Evolutionary conservation across 441 rosid genomes (phyloP).

Genomic region (Populus trichocarpa): DNA sequence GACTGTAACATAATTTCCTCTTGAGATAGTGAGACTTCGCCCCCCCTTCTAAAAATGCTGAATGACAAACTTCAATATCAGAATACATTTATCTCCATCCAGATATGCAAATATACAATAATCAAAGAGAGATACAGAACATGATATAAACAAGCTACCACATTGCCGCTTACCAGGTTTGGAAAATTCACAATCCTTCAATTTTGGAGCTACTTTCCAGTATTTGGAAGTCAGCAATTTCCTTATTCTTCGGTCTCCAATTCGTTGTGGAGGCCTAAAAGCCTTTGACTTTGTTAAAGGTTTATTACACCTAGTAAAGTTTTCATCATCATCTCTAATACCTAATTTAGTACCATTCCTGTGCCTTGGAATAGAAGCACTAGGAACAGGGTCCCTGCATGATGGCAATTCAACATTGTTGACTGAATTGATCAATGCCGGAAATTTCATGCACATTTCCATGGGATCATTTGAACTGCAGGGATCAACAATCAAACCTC

Average conservation of each 20-base stretch:
- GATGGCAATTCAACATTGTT: conserved; percentile 37
- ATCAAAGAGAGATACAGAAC: neutral
- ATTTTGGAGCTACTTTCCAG: conserved; percentile 36
- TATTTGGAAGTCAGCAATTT: conserved; percentile 33
- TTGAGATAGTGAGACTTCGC: conserved; percentile 29
- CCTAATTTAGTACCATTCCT: conserved; percentile 58
- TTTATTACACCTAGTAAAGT: conserved; percentile 23
- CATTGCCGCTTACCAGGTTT: conserved; percentile 34
- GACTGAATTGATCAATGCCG: conserved; percentile 30
- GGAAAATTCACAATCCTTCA: conserved; percentile 30
- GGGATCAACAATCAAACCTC: conserved; percentile 26
- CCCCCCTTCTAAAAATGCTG: conserved; percentile 37
- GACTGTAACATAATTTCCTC: conserved; percentile 28
- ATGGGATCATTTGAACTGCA: conserved; percentile 39
- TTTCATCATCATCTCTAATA: conserved; percentile 54
- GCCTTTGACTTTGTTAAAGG: conserved; percentile 29
- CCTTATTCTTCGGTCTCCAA: conserved; percentile 36
- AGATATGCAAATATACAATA: neutral
- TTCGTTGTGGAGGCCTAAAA: conserved; percentile 29
- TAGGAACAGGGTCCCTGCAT: conserved; percentile 29
- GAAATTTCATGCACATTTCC: conserved; percentile 32
- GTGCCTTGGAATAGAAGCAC: conserved; percentile 48
- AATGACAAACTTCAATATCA: neutral
- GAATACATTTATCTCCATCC: neutral
- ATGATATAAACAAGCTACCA: conserved; percentile 10